Evolutionary conservation across 345 rosid species (phyloP).

Genomic region (Mangifera indica): DNA sequence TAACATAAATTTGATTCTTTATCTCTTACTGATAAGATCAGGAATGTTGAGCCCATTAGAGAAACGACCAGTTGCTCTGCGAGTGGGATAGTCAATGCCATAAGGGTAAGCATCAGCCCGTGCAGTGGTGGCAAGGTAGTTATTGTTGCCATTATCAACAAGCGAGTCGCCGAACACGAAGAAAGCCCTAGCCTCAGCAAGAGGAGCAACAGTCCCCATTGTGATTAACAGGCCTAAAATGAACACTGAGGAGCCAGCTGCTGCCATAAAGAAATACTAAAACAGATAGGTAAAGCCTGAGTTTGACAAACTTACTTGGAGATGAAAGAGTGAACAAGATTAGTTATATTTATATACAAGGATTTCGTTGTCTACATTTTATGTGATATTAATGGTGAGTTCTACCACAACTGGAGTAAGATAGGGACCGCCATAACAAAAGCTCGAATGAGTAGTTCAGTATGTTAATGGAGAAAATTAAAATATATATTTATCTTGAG

Average conservation of each 20-base stretch:
- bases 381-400: slow-evolving; percentile 31
- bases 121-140: slow-evolving; percentile 75
- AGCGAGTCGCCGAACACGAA: slow-evolving; percentile 78
- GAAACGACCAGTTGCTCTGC: slow-evolving; percentile 72
- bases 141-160: slow-evolving; percentile 87
- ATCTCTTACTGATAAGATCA: slow-evolving; percentile 59
- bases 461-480: background rate
- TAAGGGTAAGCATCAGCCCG: slow-evolving; percentile 78
- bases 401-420: slow-evolving; percentile 22
- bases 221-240: slow-evolving; percentile 24
- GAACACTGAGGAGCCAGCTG: slow-evolving; percentile 1
- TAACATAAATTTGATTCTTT: background rate
- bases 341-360: slow-evolving; percentile 19
- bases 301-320: background rate
- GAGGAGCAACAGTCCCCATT: slow-evolving; percentile 28
- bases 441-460: slow-evolving; percentile 6
- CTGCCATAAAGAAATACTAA: slow-evolving; percentile 17
- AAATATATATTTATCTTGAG: background rate
- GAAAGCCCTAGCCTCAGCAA: slow-evolving; percentile 57
- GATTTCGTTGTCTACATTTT: background rate
- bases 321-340: slow-evolving; percentile 12
- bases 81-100: slow-evolving; percentile 77
- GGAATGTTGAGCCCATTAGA: slow-evolving; percentile 90
- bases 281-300: background rate
- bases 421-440: slow-evolving; percentile 14